Percentiles rank a stretch among this genome's conserved stretches.
Evolutionary conservation across 2,329 filamentous ascomycete genomes (phyloP).

Genomic region (Cladosporium sp.): DNA sequence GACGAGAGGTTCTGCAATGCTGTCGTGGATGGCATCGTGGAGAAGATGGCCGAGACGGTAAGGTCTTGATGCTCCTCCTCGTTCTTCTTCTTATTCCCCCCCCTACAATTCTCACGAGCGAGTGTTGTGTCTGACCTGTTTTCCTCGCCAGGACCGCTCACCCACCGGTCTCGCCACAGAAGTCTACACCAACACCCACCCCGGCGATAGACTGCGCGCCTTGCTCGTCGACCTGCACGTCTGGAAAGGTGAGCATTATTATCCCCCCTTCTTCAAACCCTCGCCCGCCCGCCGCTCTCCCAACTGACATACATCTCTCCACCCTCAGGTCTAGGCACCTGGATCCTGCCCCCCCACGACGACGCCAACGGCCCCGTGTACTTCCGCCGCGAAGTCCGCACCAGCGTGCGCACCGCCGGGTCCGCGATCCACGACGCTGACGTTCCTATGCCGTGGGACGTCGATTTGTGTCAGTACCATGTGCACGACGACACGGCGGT

Average conservation of each 20-base stretch:
- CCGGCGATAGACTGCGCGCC: conserved; percentile 23
- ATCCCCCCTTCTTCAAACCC: neutral
- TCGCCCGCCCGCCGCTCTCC: neutral
- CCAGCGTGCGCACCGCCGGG: conserved; percentile 11
- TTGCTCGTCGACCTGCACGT: conserved; percentile 29
- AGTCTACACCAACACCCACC: conserved; percentile 21
- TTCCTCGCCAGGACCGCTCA: conserved; percentile 16
- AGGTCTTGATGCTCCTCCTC: neutral
- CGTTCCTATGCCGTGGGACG: conserved; percentile 23
- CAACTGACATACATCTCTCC: neutral
- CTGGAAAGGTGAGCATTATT: conserved; percentile 19
- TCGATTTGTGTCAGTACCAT: conserved; percentile 8
- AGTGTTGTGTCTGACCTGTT: too few relatives aligned
- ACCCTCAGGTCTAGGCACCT: conserved; percentile 8
- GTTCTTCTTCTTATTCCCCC: too few relatives aligned
- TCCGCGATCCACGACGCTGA: conserved; percentile 13
- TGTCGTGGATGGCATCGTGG: conserved; percentile 26
- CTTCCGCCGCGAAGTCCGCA: conserved; percentile 21
- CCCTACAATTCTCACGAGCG: too few relatives aligned
- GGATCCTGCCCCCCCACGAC: conserved; percentile 23
- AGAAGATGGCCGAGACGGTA: conserved; percentile 9
- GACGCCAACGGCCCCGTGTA: conserved; percentile 24
- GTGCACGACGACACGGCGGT: neutral
- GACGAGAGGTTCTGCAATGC: conserved; percentile 32
- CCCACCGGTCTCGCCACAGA: conserved; percentile 27